Conservation (phyloP, 306 rosid species). For the peach (Prunus persica) region Prunus_persica_NCBIv2 NC_034014.1:2044001-2044500, state of each 20-base stretch:
- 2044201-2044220: not conserved
- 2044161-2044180: not conserved
- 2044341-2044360: not conserved
- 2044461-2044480: conserved; percentile 42
- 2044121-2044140: not conserved
- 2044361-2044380: not conserved
- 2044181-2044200: not conserved
- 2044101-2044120: not conserved
- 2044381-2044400: not conserved
- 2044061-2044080: not conserved
- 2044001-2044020: not conserved
- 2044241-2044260: not conserved
- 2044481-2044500: conserved; percentile 40
- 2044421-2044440: conserved; percentile 52
- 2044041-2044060: not conserved
- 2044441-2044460: conserved; percentile 58
- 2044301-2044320: not conserved
- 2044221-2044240: not conserved
- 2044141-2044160: not conserved
- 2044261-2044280: not conserved
- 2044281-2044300: not conserved
- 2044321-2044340: not conserved
- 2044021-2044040: not conserved
- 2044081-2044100: not conserved
- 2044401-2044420: conserved; percentile 52